Evolutionary conservation across 805 yeast species (phyloP).

Genomic region (Kazachstania taianensis): DNA sequence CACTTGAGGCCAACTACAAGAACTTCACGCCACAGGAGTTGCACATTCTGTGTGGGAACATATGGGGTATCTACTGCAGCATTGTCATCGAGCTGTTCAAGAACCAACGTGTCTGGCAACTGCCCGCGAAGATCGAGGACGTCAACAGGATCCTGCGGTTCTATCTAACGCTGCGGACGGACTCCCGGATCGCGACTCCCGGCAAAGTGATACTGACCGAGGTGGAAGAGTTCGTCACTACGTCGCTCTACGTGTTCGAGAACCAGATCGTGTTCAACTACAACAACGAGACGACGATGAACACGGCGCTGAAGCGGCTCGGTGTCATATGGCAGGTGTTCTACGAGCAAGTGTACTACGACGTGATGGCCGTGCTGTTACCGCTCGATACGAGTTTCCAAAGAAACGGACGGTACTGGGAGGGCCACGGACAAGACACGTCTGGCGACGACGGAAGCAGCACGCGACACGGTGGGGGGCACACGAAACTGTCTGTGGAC

Average conservation of each 20-base stretch:
- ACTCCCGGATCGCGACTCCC: conserved; percentile 19
- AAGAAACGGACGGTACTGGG: conserved; percentile 22
- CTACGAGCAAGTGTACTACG: conserved; percentile 44
- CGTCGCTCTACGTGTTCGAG: conserved; percentile 32
- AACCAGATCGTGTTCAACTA: conserved; percentile 29
- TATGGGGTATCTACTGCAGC: conserved; percentile 27
- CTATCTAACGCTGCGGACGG: conserved; percentile 20
- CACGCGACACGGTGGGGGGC: not conserved
- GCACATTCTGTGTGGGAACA: conserved; percentile 21
- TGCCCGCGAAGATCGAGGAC: conserved; percentile 26
- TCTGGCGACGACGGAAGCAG: too few species aligned
- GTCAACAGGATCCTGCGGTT: conserved; percentile 20
- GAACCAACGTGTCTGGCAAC: conserved; percentile 24
- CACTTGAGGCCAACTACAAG: conserved; percentile 25
- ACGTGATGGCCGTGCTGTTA: conserved; percentile 48
- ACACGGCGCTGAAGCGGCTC: conserved; percentile 28
- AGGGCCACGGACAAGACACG: too few species aligned
- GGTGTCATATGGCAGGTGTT: conserved; percentile 48
- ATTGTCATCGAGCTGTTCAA: conserved; percentile 23
- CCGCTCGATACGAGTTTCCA: conserved; percentile 37
- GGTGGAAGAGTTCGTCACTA: conserved; percentile 24
- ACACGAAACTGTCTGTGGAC: conserved; percentile 26
- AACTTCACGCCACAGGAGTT: conserved; percentile 23
- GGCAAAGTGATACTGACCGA: conserved; percentile 20
- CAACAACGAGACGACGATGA: conserved; percentile 27